Conservation (phyloP, 306 rosid species). For the Luffa acutangula region DNA sequence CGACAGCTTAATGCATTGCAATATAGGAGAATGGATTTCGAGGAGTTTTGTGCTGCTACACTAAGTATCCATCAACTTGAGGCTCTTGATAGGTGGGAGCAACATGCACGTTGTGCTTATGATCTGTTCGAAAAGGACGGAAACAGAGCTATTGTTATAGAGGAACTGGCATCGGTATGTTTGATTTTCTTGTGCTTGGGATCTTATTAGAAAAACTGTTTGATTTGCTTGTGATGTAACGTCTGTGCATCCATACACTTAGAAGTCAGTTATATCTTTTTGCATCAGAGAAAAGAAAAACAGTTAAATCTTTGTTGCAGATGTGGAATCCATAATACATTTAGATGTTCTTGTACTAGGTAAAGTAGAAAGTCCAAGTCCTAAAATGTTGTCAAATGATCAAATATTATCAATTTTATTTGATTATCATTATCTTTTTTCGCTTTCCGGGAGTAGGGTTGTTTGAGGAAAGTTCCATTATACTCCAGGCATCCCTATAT, state of each 20-base stretch:
- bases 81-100: conserved; percentile 57
- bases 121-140: conserved; percentile 57
- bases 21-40: conserved; percentile 56
- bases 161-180: conserved; percentile 63
- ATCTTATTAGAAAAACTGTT: conserved; percentile 1
- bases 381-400: neutral
- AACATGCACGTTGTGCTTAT: conserved; percentile 56
- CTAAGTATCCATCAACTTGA: conserved; percentile 58
- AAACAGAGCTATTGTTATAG: conserved; percentile 50
- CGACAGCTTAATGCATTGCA: conserved; percentile 55
- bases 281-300: neutral
- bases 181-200: neutral
- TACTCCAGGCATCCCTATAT: too few relatives aligned
- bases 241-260: neutral
- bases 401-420: neutral
- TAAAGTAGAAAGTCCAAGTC: neutral
- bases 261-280: neutral
- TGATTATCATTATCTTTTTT: too few relatives aligned
- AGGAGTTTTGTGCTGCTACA: conserved; percentile 53
- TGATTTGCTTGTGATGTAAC: conserved; percentile 1
- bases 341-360: neutral
- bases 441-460: too few relatives aligned
- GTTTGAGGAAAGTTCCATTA: too few relatives aligned
- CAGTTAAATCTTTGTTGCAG: neutral
- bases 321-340: neutral